Evolutionary conservation across 2,329 filamentous ascomycete species (phyloP).

Genomic region (Talaromyces sp.): DNA sequence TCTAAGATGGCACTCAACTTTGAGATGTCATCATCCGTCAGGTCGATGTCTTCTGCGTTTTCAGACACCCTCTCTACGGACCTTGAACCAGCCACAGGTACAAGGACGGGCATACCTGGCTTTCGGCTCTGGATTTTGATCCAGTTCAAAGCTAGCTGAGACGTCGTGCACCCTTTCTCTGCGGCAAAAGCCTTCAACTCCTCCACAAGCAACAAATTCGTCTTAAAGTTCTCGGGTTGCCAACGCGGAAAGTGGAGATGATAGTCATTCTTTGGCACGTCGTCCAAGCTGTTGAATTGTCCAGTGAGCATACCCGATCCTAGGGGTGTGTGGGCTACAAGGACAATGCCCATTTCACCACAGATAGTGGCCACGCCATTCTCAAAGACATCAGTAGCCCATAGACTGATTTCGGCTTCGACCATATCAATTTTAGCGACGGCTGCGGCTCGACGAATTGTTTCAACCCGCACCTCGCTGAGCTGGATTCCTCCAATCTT

Average conservation of each 20-base stretch:
- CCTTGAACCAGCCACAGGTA: conserved; percentile 45
- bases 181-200: conserved; percentile 45
- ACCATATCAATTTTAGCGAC: conserved; percentile 57
- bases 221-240: conserved; percentile 49
- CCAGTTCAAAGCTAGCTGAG: conserved; percentile 52
- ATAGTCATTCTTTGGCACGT: conserved; percentile 49
- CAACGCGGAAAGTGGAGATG: conserved; percentile 48
- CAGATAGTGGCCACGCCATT: conserved; percentile 58
- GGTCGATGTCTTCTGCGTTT: conserved; percentile 39
- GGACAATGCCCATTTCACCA: conserved; percentile 55
- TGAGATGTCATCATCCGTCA: conserved; percentile 42
- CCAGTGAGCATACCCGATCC: conserved; percentile 56
- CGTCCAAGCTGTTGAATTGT: conserved; percentile 44
- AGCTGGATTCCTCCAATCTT: conserved; percentile 45
- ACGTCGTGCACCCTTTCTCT: conserved; percentile 41
- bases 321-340: conserved; percentile 60
- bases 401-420: conserved; percentile 61
- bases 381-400: conserved; percentile 54
- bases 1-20: conserved; percentile 8
- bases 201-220: conserved; percentile 50
- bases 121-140: conserved; percentile 31
- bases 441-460: conserved; percentile 41
- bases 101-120: conserved; percentile 32
- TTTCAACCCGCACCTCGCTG: conserved; percentile 44
- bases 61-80: conserved; percentile 38